Evolutionary conservation across 305 asterid species (phyloP), one percentile per base, ranked within the genome.

Genomic region (Salvia sclarea): DNA sequence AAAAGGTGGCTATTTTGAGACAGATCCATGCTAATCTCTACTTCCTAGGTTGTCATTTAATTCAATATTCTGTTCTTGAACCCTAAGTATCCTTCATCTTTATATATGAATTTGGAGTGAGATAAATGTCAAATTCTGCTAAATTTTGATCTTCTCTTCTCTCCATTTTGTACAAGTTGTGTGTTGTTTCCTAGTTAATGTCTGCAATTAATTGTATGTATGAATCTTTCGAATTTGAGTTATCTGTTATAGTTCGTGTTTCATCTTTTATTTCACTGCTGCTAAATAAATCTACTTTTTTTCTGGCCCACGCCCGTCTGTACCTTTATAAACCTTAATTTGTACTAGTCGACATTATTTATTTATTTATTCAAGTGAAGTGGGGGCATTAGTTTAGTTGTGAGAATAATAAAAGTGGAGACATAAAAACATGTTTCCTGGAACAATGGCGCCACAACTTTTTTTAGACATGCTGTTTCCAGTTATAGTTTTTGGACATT

Each of bases 51-150:
- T 70, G 69, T 64, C 59, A 45, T 76, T 76, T 67, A 30, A 80
- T 70, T 70, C 65, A 71, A 76, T n/a, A n/a, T n/a, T 68, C 52
- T 74, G 72, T 61, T 76, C 35, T 64, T 73, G 74, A 68, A 55
- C 11, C 74, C 31, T 14, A 41, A n/a, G n/a, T 53, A 22, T 60
- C 41, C 22, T 55, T 66, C 67, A 16, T 49, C 64, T 57, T 50
- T 56, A 57, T 18, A 45, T 62, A 57, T 73, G 21, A 44, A 43
- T 71, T 67, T 48, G 38, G 45, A 61, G 75, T 59, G 64, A 60
- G 54, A 41, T 56, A 16, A 13, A 63, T 64, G 56, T 40, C 64
- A 25, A 10, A 33, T 33, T 33, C 9, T 33, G 9, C 64, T 54
- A 6, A 16, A 43, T 43, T 58, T 18, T 38, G 44, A 33, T 54